Evolutionary conservation across 2,329 filamentous ascomycete genomes (phyloP), one percentile per base, ranked within the genome.

Genomic region (Endoconidiophora polonica): DNA sequence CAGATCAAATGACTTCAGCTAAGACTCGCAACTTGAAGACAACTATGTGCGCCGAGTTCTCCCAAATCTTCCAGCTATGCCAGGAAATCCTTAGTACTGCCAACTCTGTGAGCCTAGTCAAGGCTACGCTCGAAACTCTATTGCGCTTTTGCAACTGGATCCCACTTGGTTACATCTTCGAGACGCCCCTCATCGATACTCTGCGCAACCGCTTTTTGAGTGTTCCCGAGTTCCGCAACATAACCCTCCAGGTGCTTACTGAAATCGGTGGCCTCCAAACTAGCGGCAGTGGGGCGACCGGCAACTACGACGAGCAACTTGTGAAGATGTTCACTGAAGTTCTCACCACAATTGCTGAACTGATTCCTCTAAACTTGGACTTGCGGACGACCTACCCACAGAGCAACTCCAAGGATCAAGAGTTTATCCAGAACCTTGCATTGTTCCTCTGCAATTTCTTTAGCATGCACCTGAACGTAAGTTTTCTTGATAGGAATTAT

Each of bases 71-170:
- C 71, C 86, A 94, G 67, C 78, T 98, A 33, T 98, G 93, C 69
- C 88, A 87, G 45, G 90, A 98, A 64, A 90, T 98, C 48, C 73
- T 98, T 57, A 86, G 82, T 59, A 91, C 86, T 29, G 91, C 90
- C 42, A 86, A 83, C 59, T 86, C 94, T 65, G 75, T 84, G 38
- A 93, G 81, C 60, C 72, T 98, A 50, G 81, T 98, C 67, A 94
- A 91, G 69, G 86, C 90, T n/a, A 98, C 91, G 0, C 75, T 98
- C 49, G 88, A 96, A 68, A 98, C 91, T 0, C 72, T 98, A 36
- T 75, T 98, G 49, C 85, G 88, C 53, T 98, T 98, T 67, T 83
- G 94, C 64, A 96, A 96, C 72, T 98, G 91, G 91, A 98, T 98
- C 52, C 91, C 91, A 0, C 71, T 98, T 38, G 91, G 93, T 52